phyloP scores from a whole-genome alignment of 1,284 basidiomycete species.

The Stygiomarasmius scandens region DNA sequence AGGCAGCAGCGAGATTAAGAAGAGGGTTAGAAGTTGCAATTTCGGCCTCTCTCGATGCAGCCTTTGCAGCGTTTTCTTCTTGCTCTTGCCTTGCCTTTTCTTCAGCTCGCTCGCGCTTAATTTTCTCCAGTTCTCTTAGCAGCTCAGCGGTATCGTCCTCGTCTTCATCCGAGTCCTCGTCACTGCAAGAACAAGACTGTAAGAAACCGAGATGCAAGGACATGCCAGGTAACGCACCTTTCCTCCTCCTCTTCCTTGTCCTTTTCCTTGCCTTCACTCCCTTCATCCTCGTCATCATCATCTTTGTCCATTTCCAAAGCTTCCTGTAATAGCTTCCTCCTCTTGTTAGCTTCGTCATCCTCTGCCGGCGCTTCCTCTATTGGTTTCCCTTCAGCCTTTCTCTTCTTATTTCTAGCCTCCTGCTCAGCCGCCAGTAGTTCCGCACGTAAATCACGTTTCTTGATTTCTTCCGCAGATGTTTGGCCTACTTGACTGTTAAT shows the following conservation, averaged over 20 bases:
- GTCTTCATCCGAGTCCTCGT: conserved; percentile 63
- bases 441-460: conserved; percentile 77
- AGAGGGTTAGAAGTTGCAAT: conserved; percentile 87
- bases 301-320: conserved; percentile 86
- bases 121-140: conserved; percentile 91
- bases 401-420: conserved; percentile 83
- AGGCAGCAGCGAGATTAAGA: conserved; percentile 85
- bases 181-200: neutral
- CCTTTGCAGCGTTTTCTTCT: conserved; percentile 69
- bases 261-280: conserved; percentile 41
- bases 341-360: conserved; percentile 73
- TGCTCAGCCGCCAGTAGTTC: conserved; percentile 84
- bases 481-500: conserved; percentile 77
- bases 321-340: conserved; percentile 81
- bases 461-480: conserved; percentile 74
- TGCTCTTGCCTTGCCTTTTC: conserved; percentile 85
- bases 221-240: conserved; percentile 38
- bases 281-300: conserved; percentile 72
- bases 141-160: conserved; percentile 94
- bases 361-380: conserved; percentile 36
- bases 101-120: conserved; percentile 91
- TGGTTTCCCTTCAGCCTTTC: conserved; percentile 81
- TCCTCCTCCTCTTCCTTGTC: conserved; percentile 39
- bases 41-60: conserved; percentile 74
- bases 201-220: neutral